phyloP scores from a whole-genome alignment of 208 protist species.

The Wallacemonas rigidus region DNA sequence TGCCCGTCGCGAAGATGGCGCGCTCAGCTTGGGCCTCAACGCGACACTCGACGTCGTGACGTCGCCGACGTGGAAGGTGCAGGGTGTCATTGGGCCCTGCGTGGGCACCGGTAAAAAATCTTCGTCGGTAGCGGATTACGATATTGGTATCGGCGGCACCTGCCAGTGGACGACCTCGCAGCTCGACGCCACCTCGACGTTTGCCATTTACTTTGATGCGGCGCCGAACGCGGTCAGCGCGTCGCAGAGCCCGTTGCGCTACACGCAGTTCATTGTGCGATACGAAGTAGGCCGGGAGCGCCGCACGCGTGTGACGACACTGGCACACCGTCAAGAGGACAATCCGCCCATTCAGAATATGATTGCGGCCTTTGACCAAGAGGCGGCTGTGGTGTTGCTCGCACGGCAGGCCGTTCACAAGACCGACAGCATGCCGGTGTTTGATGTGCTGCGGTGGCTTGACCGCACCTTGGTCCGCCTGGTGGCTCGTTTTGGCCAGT shows the following conservation, averaged over 20 bases:
- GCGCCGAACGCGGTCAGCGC: slow-evolving; percentile 35
- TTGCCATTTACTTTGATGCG: slow-evolving; percentile 98
- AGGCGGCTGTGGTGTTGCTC: slow-evolving; percentile 97
- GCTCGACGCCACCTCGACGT: slow-evolving; percentile 91
- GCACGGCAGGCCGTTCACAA: slow-evolving; percentile 97
- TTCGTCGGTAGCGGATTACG: slow-evolving; percentile 76
- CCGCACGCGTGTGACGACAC: slow-evolving; percentile 90
- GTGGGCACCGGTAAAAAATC: slow-evolving; percentile 94
- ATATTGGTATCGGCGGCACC: slow-evolving; percentile 97
- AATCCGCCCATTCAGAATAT: slow-evolving; percentile 70
- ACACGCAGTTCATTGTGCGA: slow-evolving; percentile 94
- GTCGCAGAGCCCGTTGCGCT: slow-evolving; percentile 52
- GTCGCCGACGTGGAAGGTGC: slow-evolving; percentile 95
- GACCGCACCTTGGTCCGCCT: slow-evolving; percentile 98
- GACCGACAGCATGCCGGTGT: slow-evolving; percentile 94
- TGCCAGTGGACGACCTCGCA: slow-evolving; percentile 97
- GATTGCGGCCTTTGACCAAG: slow-evolving; percentile 96
- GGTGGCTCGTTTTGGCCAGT: slow-evolving; percentile 95
- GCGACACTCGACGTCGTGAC: slow-evolving; percentile 96
- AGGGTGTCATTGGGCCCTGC: slow-evolving; percentile 93
- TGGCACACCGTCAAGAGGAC: slow-evolving; percentile 49
- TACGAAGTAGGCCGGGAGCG: slow-evolving; percentile 93
- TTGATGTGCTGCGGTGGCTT: slow-evolving; percentile 98
- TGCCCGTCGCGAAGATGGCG: slow-evolving; percentile 72
- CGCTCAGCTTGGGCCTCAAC: slow-evolving; percentile 94